phyloP scores from a whole-genome alignment of 345 rosid species.

The Fremontodendron californicum region DNA sequence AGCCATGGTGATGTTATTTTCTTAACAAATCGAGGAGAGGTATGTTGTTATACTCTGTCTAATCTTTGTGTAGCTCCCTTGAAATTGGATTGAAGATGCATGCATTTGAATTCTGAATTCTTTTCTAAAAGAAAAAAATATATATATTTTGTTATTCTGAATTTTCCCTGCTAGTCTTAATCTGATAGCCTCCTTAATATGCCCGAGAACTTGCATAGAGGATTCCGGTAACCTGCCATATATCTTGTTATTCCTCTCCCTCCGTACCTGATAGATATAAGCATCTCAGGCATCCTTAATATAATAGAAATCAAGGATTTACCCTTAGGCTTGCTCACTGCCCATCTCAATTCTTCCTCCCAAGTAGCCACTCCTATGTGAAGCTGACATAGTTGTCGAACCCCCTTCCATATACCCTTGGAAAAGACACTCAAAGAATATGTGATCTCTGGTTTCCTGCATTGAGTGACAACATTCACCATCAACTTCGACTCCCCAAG shows the following conservation, averaged over 20 bases:
- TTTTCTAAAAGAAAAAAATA: neutral
- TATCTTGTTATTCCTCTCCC: neutral
- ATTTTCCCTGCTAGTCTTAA: neutral
- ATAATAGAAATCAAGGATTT: neutral
- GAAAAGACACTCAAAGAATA: too few relatives aligned
- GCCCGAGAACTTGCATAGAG: neutral
- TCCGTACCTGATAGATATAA: neutral
- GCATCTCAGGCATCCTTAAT: neutral
- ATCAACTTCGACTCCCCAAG: too few relatives aligned
- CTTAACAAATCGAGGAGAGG: slow-evolving; percentile 98
- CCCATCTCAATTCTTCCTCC: neutral
- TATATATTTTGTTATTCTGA: too few relatives aligned
- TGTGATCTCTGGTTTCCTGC: too few relatives aligned
- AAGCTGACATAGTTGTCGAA: neutral
- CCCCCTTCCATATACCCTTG: too few relatives aligned
- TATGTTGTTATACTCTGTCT: slow-evolving; percentile 25
- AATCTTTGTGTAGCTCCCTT: neutral
- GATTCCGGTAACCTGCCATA: neutral
- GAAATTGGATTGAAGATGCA: neutral
- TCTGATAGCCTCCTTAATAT: neutral
- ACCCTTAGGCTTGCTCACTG: neutral
- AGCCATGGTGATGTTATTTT: slow-evolving; percentile 95
- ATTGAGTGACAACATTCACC: too few relatives aligned
- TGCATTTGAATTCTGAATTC: neutral
- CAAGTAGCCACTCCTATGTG: neutral